Evolutionary conservation across 129 eudicot genomes (phyloP), one percentile per base, ranked within the genome.

Genomic region (Oenanthe sinensis): DNA sequence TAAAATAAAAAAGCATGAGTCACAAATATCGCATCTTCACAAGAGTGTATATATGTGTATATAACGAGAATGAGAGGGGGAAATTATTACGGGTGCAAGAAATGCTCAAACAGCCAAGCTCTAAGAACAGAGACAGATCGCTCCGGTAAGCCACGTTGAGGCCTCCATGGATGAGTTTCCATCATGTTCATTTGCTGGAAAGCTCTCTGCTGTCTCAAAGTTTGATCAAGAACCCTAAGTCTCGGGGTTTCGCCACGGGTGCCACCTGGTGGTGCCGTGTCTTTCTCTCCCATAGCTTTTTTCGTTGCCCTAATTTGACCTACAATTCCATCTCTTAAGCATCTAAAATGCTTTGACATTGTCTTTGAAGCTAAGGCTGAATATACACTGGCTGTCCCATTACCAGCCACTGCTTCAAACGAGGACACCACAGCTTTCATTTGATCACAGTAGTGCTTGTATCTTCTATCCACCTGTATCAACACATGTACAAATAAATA

Each of bases 101-200:
- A 96, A 88, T 96, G 99, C 74, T 96, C 99, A 65, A 96, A 96
- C 54, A 96, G 97, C 99, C 99, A 96, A 82, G 99, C 99, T 3
- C 99, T 94, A 78, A 96, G 97, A 82, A 92, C 82, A 26, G 97
- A 92, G 6, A 96, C 99, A 4, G 99, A 92, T 76, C 97, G 63
- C 54, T 96, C 99, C 0, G 99, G 99, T 48, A 96, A 75, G 11
- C 99, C 99, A 5, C 99, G 90, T 69, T 92, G 97, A 2, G 99
- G 99, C 45, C 99, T 85, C 99, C 99, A 96, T 13, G 99, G 99
- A 77, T 96, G 99, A 67, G 78, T 86, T 65, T 96, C 99, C 91
- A 92, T 88, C 84, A 89, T 86, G 84, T 78, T 86, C 97, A 92
- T 92, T 75, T 96, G 99, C 74, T 96, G 99, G 30, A 90, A 85